Percentiles rank a stretch among this genome's conserved stretches.
Conservation (phyloP, 1,284 basidiomycete species). For the Sphaerobolus stellatus region DNA sequence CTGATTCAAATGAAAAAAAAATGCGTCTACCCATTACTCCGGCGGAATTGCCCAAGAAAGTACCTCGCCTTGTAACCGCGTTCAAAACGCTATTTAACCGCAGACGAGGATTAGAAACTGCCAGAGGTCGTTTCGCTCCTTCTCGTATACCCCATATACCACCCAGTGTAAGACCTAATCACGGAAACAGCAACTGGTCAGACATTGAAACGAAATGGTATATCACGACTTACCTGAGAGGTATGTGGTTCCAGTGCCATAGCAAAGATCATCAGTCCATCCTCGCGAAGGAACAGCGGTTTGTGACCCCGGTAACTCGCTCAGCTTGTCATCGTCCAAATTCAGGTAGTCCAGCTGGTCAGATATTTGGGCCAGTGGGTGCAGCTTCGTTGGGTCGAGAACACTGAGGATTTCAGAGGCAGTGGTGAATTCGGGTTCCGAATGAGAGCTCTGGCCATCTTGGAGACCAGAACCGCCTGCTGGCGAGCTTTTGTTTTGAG, state of each 20-base stretch:
- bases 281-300: conserved; percentile 91
- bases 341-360: conserved; percentile 90
- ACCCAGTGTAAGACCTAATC: conserved; percentile 88
- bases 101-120: conserved; percentile 78
- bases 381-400: conserved; percentile 87
- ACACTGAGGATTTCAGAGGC: conserved; percentile 79
- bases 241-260: conserved; percentile 99
- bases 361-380: conserved; percentile 86
- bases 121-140: conserved; percentile 84
- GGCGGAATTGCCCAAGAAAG: conserved; percentile 97
- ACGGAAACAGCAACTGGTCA: conserved; percentile 61
- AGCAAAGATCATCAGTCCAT: conserved; percentile 99
- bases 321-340: conserved; percentile 92
- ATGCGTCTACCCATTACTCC: conserved; percentile 82
- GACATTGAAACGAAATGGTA: conserved; percentile 27
- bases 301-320: conserved; percentile 78
- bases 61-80: conserved; percentile 93
- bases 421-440: conserved; percentile 59
- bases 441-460: conserved; percentile 47
- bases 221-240: conserved; percentile 75
- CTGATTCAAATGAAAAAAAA: conserved; percentile 10
- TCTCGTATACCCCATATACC: conserved; percentile 96
- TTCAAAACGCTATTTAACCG: conserved; percentile 97
- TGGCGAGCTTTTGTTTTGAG: conserved; percentile 24
- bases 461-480: conserved; percentile 49